Evolutionary conservation across 192 early-diverging fungal genomes (phyloP).

Genomic region (Linnemannia exigua): DNA sequence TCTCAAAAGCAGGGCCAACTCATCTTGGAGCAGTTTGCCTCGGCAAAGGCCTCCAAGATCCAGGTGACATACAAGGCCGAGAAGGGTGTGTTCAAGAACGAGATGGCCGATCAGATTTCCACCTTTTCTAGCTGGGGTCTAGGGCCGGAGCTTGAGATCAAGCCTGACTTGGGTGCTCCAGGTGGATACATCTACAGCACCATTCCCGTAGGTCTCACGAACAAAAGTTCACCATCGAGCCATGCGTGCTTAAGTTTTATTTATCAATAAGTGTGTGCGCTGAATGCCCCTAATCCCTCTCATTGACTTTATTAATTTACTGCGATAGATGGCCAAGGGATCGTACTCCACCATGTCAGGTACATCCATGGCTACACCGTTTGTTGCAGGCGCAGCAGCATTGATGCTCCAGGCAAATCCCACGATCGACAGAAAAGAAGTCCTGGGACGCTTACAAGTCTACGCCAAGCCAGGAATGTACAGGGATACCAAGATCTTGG

Average conservation of each 20-base stretch:
- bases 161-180: slow-evolving; percentile 72
- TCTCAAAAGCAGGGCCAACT: slow-evolving; percentile 60
- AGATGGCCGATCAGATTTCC: slow-evolving; percentile 75
- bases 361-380: slow-evolving; percentile 80
- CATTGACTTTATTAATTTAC: not conserved
- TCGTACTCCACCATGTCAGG: slow-evolving; percentile 61
- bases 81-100: slow-evolving; percentile 54
- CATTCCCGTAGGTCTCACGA: slow-evolving; percentile 53
- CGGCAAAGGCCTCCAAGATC: slow-evolving; percentile 5
- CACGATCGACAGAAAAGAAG: slow-evolving; percentile 13
- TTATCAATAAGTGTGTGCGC: too few relatives aligned
- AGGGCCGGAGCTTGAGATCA: slow-evolving; percentile 72
- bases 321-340: slow-evolving; percentile 26
- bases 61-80: slow-evolving; percentile 26
- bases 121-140: slow-evolving; percentile 82
- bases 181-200: slow-evolving; percentile 76
- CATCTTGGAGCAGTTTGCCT: slow-evolving; percentile 61
- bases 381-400: slow-evolving; percentile 54
- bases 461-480: slow-evolving; percentile 32
- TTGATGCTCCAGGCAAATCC: slow-evolving; percentile 32
- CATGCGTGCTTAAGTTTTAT: not conserved
- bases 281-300: not conserved
- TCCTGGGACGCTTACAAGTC: slow-evolving; percentile 27
- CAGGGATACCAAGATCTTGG: not conserved
- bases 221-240: too few relatives aligned